Evolutionary conservation across 306 rosid species (phyloP).

Genomic region (Malus asiatica): DNA sequence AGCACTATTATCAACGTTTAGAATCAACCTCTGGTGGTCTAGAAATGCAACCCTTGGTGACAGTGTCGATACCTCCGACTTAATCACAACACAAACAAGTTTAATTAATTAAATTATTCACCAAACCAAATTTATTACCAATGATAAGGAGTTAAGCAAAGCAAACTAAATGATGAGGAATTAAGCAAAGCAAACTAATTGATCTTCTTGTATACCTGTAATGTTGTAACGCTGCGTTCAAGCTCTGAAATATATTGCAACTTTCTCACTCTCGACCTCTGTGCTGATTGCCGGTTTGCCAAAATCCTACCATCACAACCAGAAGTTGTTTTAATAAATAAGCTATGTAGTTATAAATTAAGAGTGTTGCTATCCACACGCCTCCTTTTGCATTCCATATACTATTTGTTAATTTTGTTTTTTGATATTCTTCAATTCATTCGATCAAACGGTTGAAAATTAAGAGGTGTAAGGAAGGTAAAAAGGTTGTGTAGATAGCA

Average conservation of each 20-base stretch:
- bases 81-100: neutral
- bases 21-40: conserved; percentile 95
- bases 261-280: conserved; percentile 87
- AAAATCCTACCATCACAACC: conserved; percentile 40
- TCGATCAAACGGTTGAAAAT: too few species aligned
- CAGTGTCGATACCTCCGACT: conserved; percentile 92
- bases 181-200: neutral
- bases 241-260: conserved; percentile 88
- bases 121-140: neutral
- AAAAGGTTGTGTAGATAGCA: too few species aligned
- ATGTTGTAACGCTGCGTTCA: conserved; percentile 76
- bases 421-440: too few species aligned
- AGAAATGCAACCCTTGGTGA: conserved; percentile 91
- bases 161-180: neutral
- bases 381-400: too few species aligned
- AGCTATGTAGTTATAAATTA: neutral
- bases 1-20: conserved; percentile 79
- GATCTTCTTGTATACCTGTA: conserved; percentile 46
- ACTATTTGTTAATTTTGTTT: too few species aligned
- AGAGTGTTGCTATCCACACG: neutral
- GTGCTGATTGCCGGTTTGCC: conserved; percentile 96
- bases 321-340: neutral
- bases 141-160: neutral
- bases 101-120: neutral
- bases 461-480: too few species aligned